Conservation (phyloP, 768 basidiomycete species). For the Scleroderma citrinum region DNA sequence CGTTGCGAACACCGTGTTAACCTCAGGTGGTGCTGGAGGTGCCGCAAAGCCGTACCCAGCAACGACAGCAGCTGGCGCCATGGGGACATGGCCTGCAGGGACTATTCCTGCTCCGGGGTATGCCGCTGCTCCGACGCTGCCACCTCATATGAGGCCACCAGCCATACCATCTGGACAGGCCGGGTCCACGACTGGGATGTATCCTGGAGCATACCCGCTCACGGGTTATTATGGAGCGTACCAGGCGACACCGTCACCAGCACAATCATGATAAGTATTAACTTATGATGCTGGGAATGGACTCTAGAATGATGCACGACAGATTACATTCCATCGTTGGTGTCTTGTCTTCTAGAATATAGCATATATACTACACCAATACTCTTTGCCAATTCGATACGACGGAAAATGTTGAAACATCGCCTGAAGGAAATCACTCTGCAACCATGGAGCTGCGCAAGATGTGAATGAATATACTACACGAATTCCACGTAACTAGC, state of each 20-base stretch:
- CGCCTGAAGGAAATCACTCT: too few species aligned
- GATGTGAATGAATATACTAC: too few species aligned
- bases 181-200: conserved; percentile 10
- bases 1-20: conserved; percentile 50
- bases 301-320: too few species aligned
- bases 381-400: background rate
- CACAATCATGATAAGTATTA: conserved; percentile 19
- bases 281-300: too few species aligned
- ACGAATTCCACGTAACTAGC: too few species aligned
- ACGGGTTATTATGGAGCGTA: conserved; percentile 30
- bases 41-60: conserved; percentile 28
- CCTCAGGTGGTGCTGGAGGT: conserved; percentile 12
- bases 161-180: conserved; percentile 17
- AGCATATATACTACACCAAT: background rate
- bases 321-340: background rate
- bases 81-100: conserved; percentile 17
- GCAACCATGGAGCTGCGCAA: too few species aligned
- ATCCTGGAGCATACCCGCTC: conserved; percentile 7
- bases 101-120: conserved; percentile 21
- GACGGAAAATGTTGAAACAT: too few species aligned
- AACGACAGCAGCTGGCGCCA: conserved; percentile 9
- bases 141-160: conserved; percentile 34
- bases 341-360: background rate
- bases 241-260: conserved; percentile 26
- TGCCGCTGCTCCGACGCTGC: conserved; percentile 31